These are phyloP conservation scores for Trypethelium eluteriae DNA, from an alignment of 495 filamentous ascomycete genomes.

Conservation along the genomic window DNA sequence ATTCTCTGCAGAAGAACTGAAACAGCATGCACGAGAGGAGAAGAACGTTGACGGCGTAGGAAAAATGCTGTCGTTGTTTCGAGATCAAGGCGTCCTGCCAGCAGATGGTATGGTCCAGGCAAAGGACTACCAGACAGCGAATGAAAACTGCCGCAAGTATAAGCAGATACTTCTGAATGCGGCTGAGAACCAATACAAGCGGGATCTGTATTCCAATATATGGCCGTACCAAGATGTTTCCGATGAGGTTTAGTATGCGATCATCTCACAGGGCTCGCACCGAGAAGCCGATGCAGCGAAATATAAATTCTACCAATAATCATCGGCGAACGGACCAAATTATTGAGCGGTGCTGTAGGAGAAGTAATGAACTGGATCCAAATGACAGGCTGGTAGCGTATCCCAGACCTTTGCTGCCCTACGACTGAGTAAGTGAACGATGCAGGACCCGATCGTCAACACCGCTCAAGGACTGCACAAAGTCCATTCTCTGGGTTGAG, in stretches of 20 bases:
- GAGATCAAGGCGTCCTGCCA: conserved; percentile 29
- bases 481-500: neutral
- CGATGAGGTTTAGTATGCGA: conserved; percentile 3
- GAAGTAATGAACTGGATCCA: neutral
- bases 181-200: conserved; percentile 29
- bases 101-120: conserved; percentile 32
- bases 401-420: conserved; percentile 1
- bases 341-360: neutral
- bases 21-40: conserved; percentile 30
- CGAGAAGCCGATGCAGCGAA: conserved; percentile 6
- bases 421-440: neutral
- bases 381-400: neutral
- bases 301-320: neutral
- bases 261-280: neutral
- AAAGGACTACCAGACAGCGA: conserved; percentile 25
- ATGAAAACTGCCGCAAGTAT: conserved; percentile 22
- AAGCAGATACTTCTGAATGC: conserved; percentile 29
- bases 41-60: conserved; percentile 29
- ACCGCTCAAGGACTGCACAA: neutral
- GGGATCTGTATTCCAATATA: conserved; percentile 28
- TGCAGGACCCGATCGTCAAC: neutral
- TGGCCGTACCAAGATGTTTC: conserved; percentile 36
- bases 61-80: conserved; percentile 28
- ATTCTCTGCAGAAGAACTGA: conserved; percentile 32
- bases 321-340: neutral